Evolutionary conservation across 331 rosid species (phyloP).

Genomic region (Pyrus hybrid): DNA sequence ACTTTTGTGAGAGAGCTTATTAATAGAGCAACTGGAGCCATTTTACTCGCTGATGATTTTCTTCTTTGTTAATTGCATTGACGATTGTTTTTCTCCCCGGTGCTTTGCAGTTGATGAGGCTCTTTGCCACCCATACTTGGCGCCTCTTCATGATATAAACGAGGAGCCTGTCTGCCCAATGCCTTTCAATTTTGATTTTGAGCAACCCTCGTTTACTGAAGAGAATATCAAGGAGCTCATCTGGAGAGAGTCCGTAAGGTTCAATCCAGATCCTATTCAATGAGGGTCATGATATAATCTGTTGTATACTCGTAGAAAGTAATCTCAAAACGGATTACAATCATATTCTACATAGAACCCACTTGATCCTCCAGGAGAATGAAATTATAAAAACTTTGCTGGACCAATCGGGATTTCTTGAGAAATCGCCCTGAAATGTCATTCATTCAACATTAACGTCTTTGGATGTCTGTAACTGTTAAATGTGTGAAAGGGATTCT

Average conservation of each 20-base stretch:
- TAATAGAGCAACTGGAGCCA: background rate
- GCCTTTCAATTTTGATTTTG: slow-evolving; percentile 81
- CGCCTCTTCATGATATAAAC: slow-evolving; percentile 83
- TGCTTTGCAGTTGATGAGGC: slow-evolving; percentile 78
- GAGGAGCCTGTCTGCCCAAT: slow-evolving; percentile 80
- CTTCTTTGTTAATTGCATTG: background rate
- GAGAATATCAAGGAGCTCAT: slow-evolving; percentile 88
- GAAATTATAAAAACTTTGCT: no score
- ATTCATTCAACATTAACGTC: background rate
- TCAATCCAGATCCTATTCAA: slow-evolving; percentile 65
- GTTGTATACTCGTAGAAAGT: slow-evolving; percentile 24
- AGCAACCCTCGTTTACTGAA: slow-evolving; percentile 81
- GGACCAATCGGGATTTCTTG: no score
- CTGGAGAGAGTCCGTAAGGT: slow-evolving; percentile 77
- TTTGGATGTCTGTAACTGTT: slow-evolving; percentile 3
- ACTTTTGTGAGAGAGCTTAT: background rate
- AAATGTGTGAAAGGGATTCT: slow-evolving; percentile 7
- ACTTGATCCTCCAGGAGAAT: no score
- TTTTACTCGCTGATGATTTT: background rate
- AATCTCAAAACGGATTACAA: slow-evolving; percentile 7
- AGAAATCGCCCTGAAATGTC: no score
- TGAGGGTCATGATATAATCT: slow-evolving; percentile 31
- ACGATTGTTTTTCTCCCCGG: background rate
- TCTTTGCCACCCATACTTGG: slow-evolving; percentile 77
- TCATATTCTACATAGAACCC: no score